Percentiles rank a stretch among this genome's conserved stretches.
Conservation (phyloP, 2,329 filamentous ascomycete genomes). For the Fusarium sp. region DNA sequence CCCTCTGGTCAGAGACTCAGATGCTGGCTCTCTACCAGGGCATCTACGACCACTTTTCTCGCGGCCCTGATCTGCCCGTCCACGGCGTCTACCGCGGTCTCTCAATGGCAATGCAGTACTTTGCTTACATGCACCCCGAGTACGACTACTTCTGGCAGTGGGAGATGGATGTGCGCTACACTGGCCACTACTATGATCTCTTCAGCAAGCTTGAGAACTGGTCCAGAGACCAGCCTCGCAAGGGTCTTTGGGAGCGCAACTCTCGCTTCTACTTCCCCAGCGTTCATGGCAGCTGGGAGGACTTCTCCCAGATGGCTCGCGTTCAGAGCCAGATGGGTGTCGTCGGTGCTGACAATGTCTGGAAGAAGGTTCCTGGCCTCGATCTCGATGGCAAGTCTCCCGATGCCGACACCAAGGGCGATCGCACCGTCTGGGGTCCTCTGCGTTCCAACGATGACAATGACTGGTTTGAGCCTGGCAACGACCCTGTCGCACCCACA, state of each 20-base stretch:
- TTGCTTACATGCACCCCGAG: constrained; percentile 87
- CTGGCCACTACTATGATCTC: constrained; percentile 84
- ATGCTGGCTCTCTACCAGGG: constrained; percentile 93
- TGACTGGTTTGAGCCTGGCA: constrained; percentile 79
- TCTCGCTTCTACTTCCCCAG: constrained; percentile 81
- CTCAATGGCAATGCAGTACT: constrained; percentile 95
- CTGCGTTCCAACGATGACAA: constrained; percentile 73
- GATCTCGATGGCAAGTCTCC: constrained; percentile 54
- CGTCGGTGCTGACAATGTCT: constrained; percentile 74
- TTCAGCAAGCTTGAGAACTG: constrained; percentile 77
- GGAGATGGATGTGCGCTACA: constrained; percentile 95
- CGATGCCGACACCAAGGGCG: constrained; percentile 46
- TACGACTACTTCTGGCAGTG: constrained; percentile 95
- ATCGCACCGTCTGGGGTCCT: constrained; percentile 84
- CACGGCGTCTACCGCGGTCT: constrained; percentile 94
- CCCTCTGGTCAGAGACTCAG: constrained; percentile 93
- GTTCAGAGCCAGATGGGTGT: constrained; percentile 80
- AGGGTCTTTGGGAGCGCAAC: constrained; percentile 85
- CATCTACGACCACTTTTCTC: constrained; percentile 79
- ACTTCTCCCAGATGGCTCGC: constrained; percentile 79
- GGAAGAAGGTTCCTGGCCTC: constrained; percentile 64
- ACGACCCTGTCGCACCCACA: constrained; percentile 80
- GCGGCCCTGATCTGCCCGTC: constrained; percentile 77
- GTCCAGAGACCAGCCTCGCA: constrained; percentile 79
- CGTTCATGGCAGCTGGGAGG: constrained; percentile 82